These are phyloP conservation scores for Santalum album DNA, from an alignment of 164 flowering plant genomes.

Conservation along the genomic window DNA sequence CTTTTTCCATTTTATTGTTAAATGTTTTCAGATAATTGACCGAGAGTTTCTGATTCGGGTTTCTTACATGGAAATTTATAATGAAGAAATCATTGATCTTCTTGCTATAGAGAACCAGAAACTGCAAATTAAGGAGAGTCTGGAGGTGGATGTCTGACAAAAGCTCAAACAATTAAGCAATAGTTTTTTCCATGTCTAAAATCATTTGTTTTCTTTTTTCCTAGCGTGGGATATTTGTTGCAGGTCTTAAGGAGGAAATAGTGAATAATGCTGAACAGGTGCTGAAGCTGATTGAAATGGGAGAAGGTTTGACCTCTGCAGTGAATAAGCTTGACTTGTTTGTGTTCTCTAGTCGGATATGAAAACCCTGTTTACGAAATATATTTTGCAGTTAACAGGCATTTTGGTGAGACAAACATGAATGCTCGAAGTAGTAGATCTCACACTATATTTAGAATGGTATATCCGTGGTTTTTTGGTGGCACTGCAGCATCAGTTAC, in stretches of 20 bases:
- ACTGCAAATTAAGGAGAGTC: constrained; percentile 87
- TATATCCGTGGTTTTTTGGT: constrained; percentile 14
- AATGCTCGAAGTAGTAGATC: constrained; percentile 93
- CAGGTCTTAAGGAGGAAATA: constrained; percentile 91
- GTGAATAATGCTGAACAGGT: constrained; percentile 84
- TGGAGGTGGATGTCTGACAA: constrained; percentile 50
- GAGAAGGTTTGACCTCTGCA: constrained; percentile 63
- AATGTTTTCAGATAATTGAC: constrained; percentile 34
- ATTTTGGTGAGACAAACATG: constrained; percentile 98
- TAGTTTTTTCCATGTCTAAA: not conserved
- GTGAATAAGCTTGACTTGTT: not conserved
- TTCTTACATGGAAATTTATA: constrained; percentile 97
- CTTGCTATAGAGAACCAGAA: constrained; percentile 74
- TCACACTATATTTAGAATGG: constrained; percentile 97
- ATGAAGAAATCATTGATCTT: constrained; percentile 95
- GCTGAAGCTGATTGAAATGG: constrained; percentile 66
- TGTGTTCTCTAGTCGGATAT: not conserved
- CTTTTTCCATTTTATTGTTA: not conserved
- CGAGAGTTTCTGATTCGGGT: constrained; percentile 88
- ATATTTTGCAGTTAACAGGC: constrained; percentile 65
- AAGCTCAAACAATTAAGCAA: not conserved
- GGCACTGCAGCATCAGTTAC: not conserved
- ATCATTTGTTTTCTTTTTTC: constrained; percentile 10
- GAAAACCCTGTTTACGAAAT: not conserved
- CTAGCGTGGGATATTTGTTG: constrained; percentile 89